Percentiles rank a stretch among this genome's conserved stretches.
phyloP scores from a whole-genome alignment of 805 yeast genomes.

The Blastobotrys peoriensis region DNA sequence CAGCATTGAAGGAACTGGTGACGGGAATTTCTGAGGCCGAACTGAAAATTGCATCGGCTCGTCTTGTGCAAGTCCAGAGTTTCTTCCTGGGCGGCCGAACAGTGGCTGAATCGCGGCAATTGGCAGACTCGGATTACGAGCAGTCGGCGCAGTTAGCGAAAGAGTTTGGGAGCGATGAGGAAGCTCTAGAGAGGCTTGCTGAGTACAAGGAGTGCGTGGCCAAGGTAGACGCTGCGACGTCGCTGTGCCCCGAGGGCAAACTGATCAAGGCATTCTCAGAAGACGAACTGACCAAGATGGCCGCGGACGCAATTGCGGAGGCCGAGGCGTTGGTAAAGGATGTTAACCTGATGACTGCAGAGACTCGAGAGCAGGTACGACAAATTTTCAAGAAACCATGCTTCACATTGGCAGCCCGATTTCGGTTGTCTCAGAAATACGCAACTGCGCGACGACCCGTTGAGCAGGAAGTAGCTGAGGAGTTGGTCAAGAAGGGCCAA shows the following conservation, averaged over 20 bases:
- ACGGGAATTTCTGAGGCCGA: conserved; percentile 28
- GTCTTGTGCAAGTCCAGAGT: conserved; percentile 50
- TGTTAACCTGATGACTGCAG: conserved; percentile 28
- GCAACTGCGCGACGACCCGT: conserved; percentile 51
- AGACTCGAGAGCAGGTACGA: conserved; percentile 37
- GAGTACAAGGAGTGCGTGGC: conserved; percentile 27
- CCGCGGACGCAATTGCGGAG: conserved; percentile 22
- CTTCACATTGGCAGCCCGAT: conserved; percentile 32
- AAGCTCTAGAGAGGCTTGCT: conserved; percentile 26
- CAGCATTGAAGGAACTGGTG: conserved; percentile 31
- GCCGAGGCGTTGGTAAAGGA: conserved; percentile 8
- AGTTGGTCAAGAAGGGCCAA: conserved; percentile 42
- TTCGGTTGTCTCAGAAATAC: conserved; percentile 40
- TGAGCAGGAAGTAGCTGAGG: conserved; percentile 24
- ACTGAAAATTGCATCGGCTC: conserved; percentile 37
- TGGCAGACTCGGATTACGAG: conserved; percentile 45
- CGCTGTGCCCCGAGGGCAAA: conserved; percentile 42
- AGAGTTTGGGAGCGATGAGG: conserved; percentile 22
- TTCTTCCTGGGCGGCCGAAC: conserved; percentile 55
- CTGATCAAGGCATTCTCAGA: conserved; percentile 36
- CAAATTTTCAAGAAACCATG: conserved; percentile 36
- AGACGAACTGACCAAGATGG: conserved; percentile 29
- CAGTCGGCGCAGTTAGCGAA: conserved; percentile 36
- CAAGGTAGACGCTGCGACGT: conserved; percentile 39
- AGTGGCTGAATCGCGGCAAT: conserved; percentile 49